Evolutionary conservation across 2,329 filamentous ascomycete genomes (phyloP).

Genomic region (Alternaria ventricosa): DNA sequence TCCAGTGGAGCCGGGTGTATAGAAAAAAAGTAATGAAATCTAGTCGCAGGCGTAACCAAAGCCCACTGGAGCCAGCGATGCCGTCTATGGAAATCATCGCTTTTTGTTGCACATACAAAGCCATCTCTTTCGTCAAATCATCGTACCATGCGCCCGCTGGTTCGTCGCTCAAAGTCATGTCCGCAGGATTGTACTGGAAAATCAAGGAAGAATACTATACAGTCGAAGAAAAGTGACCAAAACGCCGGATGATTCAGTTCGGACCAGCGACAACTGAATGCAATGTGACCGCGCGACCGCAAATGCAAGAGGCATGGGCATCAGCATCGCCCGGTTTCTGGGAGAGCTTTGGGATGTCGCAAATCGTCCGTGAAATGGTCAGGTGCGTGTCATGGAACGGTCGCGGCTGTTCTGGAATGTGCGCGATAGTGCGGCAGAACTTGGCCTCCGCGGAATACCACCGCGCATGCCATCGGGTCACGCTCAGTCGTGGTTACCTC

Average conservation of each 20-base stretch:
- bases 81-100: constrained; percentile 11
- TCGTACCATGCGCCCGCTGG: constrained; percentile 15
- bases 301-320: neutral
- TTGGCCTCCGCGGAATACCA: constrained; percentile 15
- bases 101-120: constrained; percentile 17
- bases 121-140: constrained; percentile 18
- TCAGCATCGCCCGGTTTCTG: neutral
- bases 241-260: constrained; percentile 8
- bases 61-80: neutral
- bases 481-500: constrained; percentile 46
- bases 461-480: constrained; percentile 9
- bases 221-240: neutral
- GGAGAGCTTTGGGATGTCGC: constrained; percentile 14
- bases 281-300: constrained; percentile 3
- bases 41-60: constrained; percentile 3
- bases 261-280: constrained; percentile 21
- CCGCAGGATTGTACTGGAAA: neutral
- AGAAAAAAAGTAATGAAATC: constrained; percentile 4
- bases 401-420: constrained; percentile 34
- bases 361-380: constrained; percentile 2
- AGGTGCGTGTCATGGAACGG: constrained; percentile 19
- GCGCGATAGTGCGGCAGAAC: constrained; percentile 10
- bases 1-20: constrained; percentile 5
- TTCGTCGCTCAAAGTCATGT: constrained; percentile 14
- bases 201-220: constrained; percentile 10